Evolutionary conservation across 495 filamentous ascomycete species (phyloP).

Genomic region (Podospora sp.): DNA sequence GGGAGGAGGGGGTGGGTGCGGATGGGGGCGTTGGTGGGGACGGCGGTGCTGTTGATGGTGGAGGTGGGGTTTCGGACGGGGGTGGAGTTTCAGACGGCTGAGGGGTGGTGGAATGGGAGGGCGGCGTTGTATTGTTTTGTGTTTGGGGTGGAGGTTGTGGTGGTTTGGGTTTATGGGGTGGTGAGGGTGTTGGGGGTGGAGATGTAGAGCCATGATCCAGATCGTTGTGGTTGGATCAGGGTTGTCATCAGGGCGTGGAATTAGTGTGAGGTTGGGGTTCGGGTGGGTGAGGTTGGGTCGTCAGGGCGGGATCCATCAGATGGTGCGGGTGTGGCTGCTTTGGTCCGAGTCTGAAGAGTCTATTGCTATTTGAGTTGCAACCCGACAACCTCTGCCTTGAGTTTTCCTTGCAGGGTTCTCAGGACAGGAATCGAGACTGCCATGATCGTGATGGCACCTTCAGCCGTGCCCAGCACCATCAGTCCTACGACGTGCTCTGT

Average conservation of each 20-base stretch:
- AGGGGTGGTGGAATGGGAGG: conserved; percentile 16
- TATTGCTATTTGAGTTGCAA: not conserved
- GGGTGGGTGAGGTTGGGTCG: no score
- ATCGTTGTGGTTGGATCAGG: no score
- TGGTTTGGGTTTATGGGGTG: conserved; percentile 8
- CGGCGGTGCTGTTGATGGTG: conserved; percentile 17
- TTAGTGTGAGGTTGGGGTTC: no score
- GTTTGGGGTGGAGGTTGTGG: conserved; percentile 18
- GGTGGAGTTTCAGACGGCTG: not conserved
- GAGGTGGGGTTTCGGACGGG: conserved; percentile 24
- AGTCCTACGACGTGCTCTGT: conserved; percentile 16
- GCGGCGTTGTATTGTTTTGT: conserved; percentile 23
- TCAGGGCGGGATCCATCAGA: no score
- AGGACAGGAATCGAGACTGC: conserved; percentile 23
- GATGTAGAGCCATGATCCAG: not conserved
- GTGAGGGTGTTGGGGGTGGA: not conserved
- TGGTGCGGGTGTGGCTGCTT: not conserved
- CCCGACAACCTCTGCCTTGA: not conserved
- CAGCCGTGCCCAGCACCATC: conserved; percentile 25
- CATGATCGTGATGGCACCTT: conserved; percentile 25
- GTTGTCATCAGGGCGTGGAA: no score
- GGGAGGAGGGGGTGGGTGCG: conserved; percentile 2
- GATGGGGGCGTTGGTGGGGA: conserved; percentile 5
- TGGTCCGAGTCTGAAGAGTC: not conserved
- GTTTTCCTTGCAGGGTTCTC: conserved; percentile 3